Base-by-base conservation (phyloP, 768 basidiomycete species). In the Hortiboletus flavorubellus region DNA sequence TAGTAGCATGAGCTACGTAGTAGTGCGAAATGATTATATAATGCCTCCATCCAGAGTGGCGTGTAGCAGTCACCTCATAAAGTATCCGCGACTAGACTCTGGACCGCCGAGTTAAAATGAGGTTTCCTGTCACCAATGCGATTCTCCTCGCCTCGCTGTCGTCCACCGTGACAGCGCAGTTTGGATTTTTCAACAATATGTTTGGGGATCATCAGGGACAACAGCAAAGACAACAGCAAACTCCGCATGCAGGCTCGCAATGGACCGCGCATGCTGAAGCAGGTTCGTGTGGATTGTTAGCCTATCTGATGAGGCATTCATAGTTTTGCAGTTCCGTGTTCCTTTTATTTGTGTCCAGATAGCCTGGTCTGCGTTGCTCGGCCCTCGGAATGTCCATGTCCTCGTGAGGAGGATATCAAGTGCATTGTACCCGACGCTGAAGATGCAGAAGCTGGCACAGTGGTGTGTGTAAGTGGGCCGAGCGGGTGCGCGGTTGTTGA, bases 181-280 rank as follows among this genome's bases (percentile, higher is more conserved):
- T 91, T 68, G 78, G 82, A 44, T 88, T 90, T 70, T 92, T 92
- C 64, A 83, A 87, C 57, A 82, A 86, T 40, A 85, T 91, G 81
- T 91, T 89, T 63, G 81, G 83, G 34, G 61, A 61, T 40, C 76
- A 80, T 23, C 80, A 81, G 38, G 59, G 47, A 23, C 72, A 73
- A 37, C 84, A 86, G 12, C 82, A 85, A 50, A 29, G 37, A 26
- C 79, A 81, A 18, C 84, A 85, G 39, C 81, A 79, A 48, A 77
- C 54, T 18, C 34, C 58, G 12, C 53, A 79, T 23, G 68, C 77
- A 41, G 79, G 78, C 16, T 79, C 79, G 3, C 87, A 89, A 62
- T 89, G 87, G 83, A 77, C 77, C 30, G 74, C 81, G 0, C 85
- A 87, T 47, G 77, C 82, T 30, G 87, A 90, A 33, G 77, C 75